Evolutionary conservation across 768 basidiomycete genomes (phyloP).

Genomic region (Agaricus sinodeliciosus): DNA sequence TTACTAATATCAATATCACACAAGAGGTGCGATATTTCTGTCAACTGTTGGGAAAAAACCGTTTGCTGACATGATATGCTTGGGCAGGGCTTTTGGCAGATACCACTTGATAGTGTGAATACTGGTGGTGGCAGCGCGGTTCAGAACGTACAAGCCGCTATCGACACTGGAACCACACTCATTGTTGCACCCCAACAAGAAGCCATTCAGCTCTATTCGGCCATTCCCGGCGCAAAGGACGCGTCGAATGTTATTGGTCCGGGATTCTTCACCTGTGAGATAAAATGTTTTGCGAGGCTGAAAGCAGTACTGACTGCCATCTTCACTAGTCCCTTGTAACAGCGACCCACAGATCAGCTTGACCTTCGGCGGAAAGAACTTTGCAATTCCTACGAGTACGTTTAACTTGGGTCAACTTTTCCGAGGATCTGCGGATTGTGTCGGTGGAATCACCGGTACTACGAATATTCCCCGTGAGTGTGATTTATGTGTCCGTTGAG

Average conservation of each 20-base stretch:
- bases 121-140: constrained; percentile 18
- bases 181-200: constrained; percentile 25
- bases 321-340: constrained; percentile 22
- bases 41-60: background rate
- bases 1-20: constrained; percentile 32
- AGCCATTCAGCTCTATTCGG: constrained; percentile 22
- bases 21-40: constrained; percentile 16
- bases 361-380: constrained; percentile 30
- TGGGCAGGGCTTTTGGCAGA: constrained; percentile 26
- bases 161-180: constrained; percentile 40
- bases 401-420: constrained; percentile 39
- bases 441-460: constrained; percentile 27
- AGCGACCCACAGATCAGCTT: constrained; percentile 23
- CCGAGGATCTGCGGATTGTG: constrained; percentile 47
- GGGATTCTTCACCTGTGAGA: constrained; percentile 24
- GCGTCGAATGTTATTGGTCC: constrained; percentile 18
- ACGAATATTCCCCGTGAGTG: background rate
- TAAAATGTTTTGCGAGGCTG: background rate
- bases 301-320: background rate
- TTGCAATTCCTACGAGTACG: constrained; percentile 35
- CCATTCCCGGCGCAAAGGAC: constrained; percentile 25
- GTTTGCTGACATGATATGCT: background rate
- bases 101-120: constrained; percentile 22
- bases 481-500: background rate
- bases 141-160: constrained; percentile 17